A percentile compares a stretch with the other conserved stretches of the same genome.
Conservation (phyloP, 2,329 filamentous ascomycete genomes). For the Pezicula rhizophila region DNA sequence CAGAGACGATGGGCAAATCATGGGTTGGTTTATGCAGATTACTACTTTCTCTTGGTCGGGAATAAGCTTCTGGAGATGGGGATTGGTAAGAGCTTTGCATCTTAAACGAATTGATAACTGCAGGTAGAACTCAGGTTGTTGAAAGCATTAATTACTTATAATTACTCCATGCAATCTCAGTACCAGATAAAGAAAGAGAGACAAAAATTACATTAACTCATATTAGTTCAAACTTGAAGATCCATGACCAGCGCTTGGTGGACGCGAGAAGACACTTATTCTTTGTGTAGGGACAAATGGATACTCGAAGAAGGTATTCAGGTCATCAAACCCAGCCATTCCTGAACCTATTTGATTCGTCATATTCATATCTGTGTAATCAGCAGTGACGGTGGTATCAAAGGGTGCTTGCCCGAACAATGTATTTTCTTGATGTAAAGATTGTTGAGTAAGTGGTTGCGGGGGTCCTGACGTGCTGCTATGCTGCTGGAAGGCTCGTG, state of each 20-base stretch:
- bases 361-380: no score
- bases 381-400: no score
- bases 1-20: conserved; percentile 38
- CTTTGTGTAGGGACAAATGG: conserved; percentile 20
- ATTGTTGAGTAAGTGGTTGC: background rate
- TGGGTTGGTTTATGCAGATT: conserved; percentile 44
- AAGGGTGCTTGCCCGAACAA: no score
- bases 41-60: conserved; percentile 40
- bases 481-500: conserved; percentile 25
- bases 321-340: conserved; percentile 10
- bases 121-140: no score
- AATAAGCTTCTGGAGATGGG: conserved; percentile 35
- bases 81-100: conserved; percentile 1
- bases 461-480: conserved; percentile 6
- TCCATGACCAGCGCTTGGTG: background rate
- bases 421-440: no score
- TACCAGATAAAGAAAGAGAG: background rate
- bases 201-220: no score
- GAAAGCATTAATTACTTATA: background rate
- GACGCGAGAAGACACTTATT: conserved; percentile 21
- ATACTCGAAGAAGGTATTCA: conserved; percentile 21
- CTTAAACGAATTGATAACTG: background rate
- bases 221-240: no score
- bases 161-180: no score
- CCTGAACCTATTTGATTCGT: background rate